These are phyloP conservation scores for Fusarium protoensiforme DNA, from an alignment of 2,329 filamentous ascomycete species.

Conservation along the genomic window DNA sequence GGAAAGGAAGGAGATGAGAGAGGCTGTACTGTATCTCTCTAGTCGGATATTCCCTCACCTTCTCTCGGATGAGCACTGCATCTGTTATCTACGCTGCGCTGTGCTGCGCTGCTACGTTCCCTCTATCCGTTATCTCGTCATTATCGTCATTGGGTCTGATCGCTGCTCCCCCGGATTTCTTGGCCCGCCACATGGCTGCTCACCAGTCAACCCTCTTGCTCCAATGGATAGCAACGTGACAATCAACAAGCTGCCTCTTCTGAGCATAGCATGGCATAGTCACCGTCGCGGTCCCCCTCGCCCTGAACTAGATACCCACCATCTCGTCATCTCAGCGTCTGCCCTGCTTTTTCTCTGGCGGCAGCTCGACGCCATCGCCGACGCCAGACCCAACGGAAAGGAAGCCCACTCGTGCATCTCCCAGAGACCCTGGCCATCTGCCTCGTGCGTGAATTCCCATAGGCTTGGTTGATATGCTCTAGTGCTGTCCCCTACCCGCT, in stretches of 20 bases:
- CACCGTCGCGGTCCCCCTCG: not conserved
- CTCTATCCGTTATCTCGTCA: slow-evolving; percentile 1
- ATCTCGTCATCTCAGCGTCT: slow-evolving; percentile 17
- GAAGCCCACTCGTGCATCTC: slow-evolving; percentile 2
- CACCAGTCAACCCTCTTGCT: not conserved
- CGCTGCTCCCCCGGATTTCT: slow-evolving; percentile 23
- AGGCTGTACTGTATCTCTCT: not conserved
- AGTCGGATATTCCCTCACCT: not conserved
- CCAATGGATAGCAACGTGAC: slow-evolving; percentile 3
- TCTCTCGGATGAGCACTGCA: not conserved
- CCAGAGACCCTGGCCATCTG: slow-evolving; percentile 16
- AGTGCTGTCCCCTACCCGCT: slow-evolving; percentile 3
- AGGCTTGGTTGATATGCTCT: slow-evolving; percentile 8
- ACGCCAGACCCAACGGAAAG: slow-evolving; percentile 23
- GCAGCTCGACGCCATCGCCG: slow-evolving; percentile 18
- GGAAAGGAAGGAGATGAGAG: not conserved
- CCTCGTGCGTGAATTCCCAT: slow-evolving; percentile 10
- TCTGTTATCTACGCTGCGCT: not conserved
- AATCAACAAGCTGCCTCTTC: slow-evolving; percentile 9
- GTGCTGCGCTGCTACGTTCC: not conserved
- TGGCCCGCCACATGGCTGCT: slow-evolving; percentile 17
- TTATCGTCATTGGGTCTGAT: slow-evolving; percentile 8
- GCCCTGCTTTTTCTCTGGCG: slow-evolving; percentile 21
- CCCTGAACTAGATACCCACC: slow-evolving; percentile 14
- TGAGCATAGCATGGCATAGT: not conserved